Evolutionary conservation across 768 basidiomycete species (phyloP).

Genomic region (Auricularia auricula-judae): DNA sequence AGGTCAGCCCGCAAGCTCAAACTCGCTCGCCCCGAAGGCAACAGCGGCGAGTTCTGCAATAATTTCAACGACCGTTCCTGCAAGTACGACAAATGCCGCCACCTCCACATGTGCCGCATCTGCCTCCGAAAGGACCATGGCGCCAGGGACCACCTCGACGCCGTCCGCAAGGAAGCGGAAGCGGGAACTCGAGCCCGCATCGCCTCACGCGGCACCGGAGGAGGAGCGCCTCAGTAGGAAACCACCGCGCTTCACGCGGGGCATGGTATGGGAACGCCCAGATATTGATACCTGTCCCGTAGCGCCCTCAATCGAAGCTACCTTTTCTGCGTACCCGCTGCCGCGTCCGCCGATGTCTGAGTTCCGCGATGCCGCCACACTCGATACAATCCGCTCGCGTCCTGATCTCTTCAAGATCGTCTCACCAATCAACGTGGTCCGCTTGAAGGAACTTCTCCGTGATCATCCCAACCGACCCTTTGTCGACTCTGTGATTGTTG

Average conservation of each 20-base stretch:
- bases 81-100: not conserved
- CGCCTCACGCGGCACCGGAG: not conserved
- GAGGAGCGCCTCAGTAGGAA: not conserved
- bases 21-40: not conserved
- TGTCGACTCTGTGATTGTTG: constrained; percentile 22
- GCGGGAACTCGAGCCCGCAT: not conserved
- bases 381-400: not conserved
- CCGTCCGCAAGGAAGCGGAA: not conserved
- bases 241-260: not conserved
- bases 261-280: not conserved
- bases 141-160: not conserved
- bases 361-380: not conserved
- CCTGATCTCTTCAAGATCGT: constrained; percentile 25
- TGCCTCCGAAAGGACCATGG: not conserved
- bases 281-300: not conserved
- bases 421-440: constrained; percentile 24
- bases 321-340: not conserved
- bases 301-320: not conserved
- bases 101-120: not conserved
- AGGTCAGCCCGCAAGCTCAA: not conserved
- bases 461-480: constrained; percentile 28
- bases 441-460: constrained; percentile 17
- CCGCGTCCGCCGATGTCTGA: not conserved
- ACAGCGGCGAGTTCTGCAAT: not conserved
- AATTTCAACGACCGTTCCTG: not conserved